Evolutionary conservation across 2,329 filamentous ascomycete genomes (phyloP).

Genomic region (Didymella glomerata): DNA sequence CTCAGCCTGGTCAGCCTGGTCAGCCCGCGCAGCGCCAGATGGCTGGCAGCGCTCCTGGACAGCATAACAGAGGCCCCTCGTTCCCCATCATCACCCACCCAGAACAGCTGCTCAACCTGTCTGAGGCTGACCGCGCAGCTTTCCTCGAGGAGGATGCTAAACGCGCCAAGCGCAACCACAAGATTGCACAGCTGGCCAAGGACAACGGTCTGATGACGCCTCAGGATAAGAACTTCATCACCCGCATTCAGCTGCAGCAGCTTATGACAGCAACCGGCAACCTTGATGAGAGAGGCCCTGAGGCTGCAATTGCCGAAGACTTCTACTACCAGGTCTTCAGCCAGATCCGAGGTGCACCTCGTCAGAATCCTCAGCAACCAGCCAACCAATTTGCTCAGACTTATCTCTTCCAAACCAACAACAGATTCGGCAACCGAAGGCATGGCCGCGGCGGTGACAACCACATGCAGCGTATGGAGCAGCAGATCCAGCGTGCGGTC

Average conservation of each 20-base stretch:
- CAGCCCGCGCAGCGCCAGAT: constrained; percentile 36
- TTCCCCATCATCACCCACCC: constrained; percentile 70
- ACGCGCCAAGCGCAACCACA: constrained; percentile 96
- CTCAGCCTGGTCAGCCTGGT: constrained; percentile 40
- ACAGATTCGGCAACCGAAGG: constrained; percentile 78
- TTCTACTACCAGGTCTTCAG: constrained; percentile 99
- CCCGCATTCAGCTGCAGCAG: constrained; percentile 95
- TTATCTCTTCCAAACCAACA: constrained; percentile 94
- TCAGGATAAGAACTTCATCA: constrained; percentile 99
- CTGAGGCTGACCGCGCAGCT: constrained; percentile 82
- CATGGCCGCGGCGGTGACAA: constrained; percentile 89
- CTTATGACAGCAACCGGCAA: constrained; percentile 92
- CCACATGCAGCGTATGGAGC: constrained; percentile 98
- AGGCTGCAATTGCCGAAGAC: constrained; percentile 86
- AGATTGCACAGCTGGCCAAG: constrained; percentile 91
- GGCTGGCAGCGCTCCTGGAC: constrained; percentile 39
- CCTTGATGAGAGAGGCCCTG: constrained; percentile 78
- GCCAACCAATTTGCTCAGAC: constrained; percentile 97
- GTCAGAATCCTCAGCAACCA: constrained; percentile 91
- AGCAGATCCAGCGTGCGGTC: constrained; percentile 96
- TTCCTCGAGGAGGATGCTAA: constrained; percentile 92
- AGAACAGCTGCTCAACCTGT: constrained; percentile 77
- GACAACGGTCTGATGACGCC: constrained; percentile 99
- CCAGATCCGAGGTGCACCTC: constrained; percentile 87
- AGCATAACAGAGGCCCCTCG: constrained; percentile 57